Conservation (phyloP, 2,329 filamentous ascomycete genomes). For the Fusarium tjaetaba region DNA sequence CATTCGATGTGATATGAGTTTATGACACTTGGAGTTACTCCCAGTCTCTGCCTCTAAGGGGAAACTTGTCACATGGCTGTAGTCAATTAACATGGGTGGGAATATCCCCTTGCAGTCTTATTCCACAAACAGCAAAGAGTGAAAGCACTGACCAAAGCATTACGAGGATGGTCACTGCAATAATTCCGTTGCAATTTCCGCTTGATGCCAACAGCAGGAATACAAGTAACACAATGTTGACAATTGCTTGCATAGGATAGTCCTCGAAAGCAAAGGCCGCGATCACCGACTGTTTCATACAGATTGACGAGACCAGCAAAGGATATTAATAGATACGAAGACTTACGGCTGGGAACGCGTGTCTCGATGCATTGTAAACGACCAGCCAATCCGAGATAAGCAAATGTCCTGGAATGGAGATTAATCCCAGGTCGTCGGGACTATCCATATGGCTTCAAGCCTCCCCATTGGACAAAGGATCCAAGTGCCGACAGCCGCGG, state of each 20-base stretch:
- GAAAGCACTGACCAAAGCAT: slow-evolving; percentile 4
- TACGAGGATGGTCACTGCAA: not conserved
- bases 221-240: not conserved
- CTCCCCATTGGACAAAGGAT: slow-evolving; percentile 6
- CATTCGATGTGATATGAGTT: not conserved
- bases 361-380: not conserved
- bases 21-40: not conserved
- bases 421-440: slow-evolving; percentile 12
- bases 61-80: not conserved
- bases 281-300: not conserved
- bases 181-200: slow-evolving; percentile 28
- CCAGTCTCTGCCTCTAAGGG: not conserved
- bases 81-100: not conserved
- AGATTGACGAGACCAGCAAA: not conserved
- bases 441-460: not conserved
- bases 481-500: slow-evolving; percentile 11
- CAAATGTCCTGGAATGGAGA: slow-evolving; percentile 30
- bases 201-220: not conserved
- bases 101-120: not conserved
- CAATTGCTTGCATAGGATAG: not conserved
- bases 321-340: not conserved
- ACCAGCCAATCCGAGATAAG: slow-evolving; percentile 27
- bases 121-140: not conserved
- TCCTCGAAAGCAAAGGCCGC: not conserved
- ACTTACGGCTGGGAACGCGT: not conserved